Conservation (phyloP, 495 filamentous ascomycete genomes). For the Talaromyces ruber region DNA sequence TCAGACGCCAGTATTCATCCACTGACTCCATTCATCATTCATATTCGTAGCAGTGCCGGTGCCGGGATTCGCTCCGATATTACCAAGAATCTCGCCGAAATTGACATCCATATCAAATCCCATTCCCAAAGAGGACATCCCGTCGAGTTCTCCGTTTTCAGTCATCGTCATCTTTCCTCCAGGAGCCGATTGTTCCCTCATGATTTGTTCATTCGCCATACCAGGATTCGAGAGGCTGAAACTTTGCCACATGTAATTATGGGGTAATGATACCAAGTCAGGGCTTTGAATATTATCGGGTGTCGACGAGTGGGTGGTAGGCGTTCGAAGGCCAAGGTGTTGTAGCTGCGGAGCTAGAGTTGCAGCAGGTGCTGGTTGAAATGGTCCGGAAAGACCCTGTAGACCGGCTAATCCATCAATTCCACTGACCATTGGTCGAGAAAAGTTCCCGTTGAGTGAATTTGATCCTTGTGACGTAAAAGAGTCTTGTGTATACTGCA, state of each 20-base stretch:
- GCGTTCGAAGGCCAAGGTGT: not conserved
- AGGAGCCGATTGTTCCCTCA: conserved; percentile 14
- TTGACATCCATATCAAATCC: conserved; percentile 21
- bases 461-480: not conserved
- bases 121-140: conserved; percentile 12
- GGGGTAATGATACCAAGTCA: conserved; percentile 38
- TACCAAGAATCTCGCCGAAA: conserved; percentile 38
- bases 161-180: conserved; percentile 13
- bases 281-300: conserved; percentile 30
- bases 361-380: not conserved
- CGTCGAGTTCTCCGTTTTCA: conserved; percentile 24
- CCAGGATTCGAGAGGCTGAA: conserved; percentile 28
- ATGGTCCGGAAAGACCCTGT: not conserved
- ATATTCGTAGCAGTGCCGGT: conserved; percentile 9
- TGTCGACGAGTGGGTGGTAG: conserved; percentile 7
- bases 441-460: not conserved
- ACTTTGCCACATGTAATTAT: conserved; percentile 37
- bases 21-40: conserved; percentile 36
- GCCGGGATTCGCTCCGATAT: conserved; percentile 15
- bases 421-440: not conserved
- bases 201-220: conserved; percentile 10
- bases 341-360: conserved; percentile 1
- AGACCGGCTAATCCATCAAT: not conserved
- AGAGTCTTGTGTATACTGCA: not conserved
- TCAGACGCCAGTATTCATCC: conserved; percentile 26